These are phyloP conservation scores for Ailanthus altissimus DNA, from an alignment of 345 rosid species.

Conservation along the genomic window DNA sequence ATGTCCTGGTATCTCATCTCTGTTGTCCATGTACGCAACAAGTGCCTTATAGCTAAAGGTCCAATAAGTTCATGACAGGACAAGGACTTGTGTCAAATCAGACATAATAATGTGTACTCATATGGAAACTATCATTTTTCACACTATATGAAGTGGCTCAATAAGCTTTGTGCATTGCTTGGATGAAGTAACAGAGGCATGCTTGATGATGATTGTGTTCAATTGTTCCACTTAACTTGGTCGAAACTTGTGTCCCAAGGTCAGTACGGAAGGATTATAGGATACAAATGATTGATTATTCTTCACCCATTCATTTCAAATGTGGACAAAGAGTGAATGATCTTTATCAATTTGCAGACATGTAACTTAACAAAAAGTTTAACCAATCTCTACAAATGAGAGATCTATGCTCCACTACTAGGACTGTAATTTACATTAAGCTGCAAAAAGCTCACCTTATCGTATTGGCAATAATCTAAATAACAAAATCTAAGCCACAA, in stretches of 20 bases:
- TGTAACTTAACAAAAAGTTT: neutral
- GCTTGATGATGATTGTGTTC: slow-evolving; percentile 5
- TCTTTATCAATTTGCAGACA: neutral
- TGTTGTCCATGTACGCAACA: neutral
- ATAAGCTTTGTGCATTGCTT: neutral
- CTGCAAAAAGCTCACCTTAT: too few relatives aligned
- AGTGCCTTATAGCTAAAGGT: neutral
- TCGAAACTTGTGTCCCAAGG: neutral
- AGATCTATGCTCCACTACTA: too few relatives aligned
- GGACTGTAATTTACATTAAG: too few relatives aligned
- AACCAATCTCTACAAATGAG: neutral
- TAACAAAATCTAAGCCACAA: neutral
- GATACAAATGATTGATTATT: neutral
- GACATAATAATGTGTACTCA: neutral
- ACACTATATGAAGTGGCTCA: neutral
- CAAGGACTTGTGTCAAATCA: neutral
- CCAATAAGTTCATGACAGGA: neutral
- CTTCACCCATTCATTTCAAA: neutral
- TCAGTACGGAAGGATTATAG: neutral
- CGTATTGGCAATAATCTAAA: too few relatives aligned
- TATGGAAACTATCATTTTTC: neutral
- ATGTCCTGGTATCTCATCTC: neutral
- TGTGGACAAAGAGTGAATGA: neutral
- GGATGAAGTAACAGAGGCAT: neutral
- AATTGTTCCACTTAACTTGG: neutral